Evolutionary conservation across 2,329 filamentous ascomycete genomes (phyloP), one percentile per base, ranked within the genome.

Genomic region (Cladosporium velox): DNA sequence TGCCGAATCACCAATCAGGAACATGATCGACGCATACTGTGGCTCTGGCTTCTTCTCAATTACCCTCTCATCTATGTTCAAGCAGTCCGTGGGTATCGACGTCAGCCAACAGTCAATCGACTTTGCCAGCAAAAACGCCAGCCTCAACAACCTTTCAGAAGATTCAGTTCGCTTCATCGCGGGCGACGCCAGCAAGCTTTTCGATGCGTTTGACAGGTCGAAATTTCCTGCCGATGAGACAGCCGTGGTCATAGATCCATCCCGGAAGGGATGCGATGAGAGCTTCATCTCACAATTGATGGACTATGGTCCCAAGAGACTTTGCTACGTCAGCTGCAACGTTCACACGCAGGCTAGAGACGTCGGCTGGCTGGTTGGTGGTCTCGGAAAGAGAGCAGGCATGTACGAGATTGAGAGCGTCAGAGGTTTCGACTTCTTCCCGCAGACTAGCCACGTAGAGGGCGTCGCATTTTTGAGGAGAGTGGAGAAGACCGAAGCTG

Each of bases 11-110:
- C 79, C 80, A 61, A 88, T 97, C 79, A 91, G 90, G 72, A 93
- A 96, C 80, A 89, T 99, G 54, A 94, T 99, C 71, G 95, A 99
- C 81, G 95, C 95, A 64, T 99, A 99, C 84, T 99, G 92, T 15
- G 95, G 95, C 77, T 96, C 92, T 0, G 95, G 95, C 54, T 91
- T 99, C 76, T 99, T 99, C 85, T 97, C 93, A 65, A 92, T 99
- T 77, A 95, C 93, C 4, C 89, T 98, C 14, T 92, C 93, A 0
- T 86, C 88, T 0, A 85, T 95, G 49, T 96, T 98, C 84, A 80
- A 79, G 59, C 88, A 90, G 68, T 92, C 89, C 68, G 88, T 93
- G 32, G 95, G 95, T 71, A 96, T 99, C 78, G 95, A 99, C 80
- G 93, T 99, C 69, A 88, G 92, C 57, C 82, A 85, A 30, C 84